Base-by-base conservation (phyloP, 371 early-diverging fungal genomes). In the Mortierella sp. region DNA sequence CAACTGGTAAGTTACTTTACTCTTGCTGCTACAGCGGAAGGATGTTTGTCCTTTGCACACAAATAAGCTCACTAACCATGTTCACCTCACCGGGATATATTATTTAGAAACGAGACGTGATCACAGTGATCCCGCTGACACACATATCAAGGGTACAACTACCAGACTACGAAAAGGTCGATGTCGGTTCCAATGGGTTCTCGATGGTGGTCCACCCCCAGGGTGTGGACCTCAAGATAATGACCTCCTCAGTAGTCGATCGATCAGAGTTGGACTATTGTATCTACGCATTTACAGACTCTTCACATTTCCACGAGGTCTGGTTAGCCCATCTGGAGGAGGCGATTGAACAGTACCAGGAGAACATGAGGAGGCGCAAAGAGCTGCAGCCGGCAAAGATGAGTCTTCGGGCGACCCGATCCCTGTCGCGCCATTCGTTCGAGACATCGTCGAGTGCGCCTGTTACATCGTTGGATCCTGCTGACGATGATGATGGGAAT, bases 401-500 rank as follows among this genome's bases (percentile, higher is more conserved):
- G 64, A 67, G 55, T 22, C 74, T 78, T 22, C 70, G 70, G 2
- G 76, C 76, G 5, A 55, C 39, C 11, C 76, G 70, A 45, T 66
- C 63, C 14, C 74, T 71, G 34, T 82, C 82, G 39, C 64, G 82
- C n/a, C 75, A 74, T 29, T 77, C 78, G 14, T 74, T 71, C 14
- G 78, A 74, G 73, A 68, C 76, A 37, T 9, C 9, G 6, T 53
- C 61, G 61, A 70, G 72, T 45, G 64, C 70, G 44, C 55, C 76
- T 6, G 78, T 72, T 0, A 68, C 79, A 9, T 69, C 76, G 8
- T 72, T 86, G 13, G 85, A 86, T 22, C 63, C 73, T 4, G 68
- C 86, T 22, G 61, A 61, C 19, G 85, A 81, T 26, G 72, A 76
- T 41, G 86, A 86, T 53, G 85, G 85, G 39, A 77, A 72, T 68